Conservation (phyloP, 1,139 yeast genomes). For the Hyphopichia buzzinii region DNA sequence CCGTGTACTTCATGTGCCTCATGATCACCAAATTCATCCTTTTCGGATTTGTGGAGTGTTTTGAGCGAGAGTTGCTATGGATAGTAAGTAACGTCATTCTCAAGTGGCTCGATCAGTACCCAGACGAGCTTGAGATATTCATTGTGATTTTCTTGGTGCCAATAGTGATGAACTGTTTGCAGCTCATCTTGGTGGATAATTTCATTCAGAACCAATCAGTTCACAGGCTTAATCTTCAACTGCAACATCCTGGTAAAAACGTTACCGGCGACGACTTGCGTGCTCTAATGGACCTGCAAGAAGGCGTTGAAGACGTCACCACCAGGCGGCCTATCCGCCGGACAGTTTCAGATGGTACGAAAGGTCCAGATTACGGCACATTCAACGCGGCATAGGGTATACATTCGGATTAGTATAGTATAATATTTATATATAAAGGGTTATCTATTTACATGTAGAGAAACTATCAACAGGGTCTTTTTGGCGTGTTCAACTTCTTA, state of each 20-base stretch:
- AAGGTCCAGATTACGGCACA: constrained; percentile 5
- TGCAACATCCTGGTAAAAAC: constrained; percentile 10
- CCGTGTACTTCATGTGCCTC: constrained; percentile 62
- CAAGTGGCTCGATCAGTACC: constrained; percentile 78
- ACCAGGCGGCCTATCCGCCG: neutral
- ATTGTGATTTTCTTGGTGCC: constrained; percentile 85
- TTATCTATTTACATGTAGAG: neutral
- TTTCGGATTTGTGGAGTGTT: constrained; percentile 38
- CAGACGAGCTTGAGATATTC: constrained; percentile 73
- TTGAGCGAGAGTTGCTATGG: constrained; percentile 43
- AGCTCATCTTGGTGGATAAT: constrained; percentile 82
- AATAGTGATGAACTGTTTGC: constrained; percentile 77
- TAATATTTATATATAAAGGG: constrained; percentile 3
- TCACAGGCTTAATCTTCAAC: constrained; percentile 20
- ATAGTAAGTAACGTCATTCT: constrained; percentile 47
- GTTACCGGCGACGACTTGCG: constrained; percentile 2
- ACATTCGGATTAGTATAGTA: neutral
- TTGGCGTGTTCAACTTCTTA: too few species aligned
- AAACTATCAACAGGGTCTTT: neutral
- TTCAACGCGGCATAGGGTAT: constrained; percentile 3
- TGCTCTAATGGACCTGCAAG: neutral
- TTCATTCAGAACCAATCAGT: constrained; percentile 61
- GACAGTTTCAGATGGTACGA: neutral
- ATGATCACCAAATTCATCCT: constrained; percentile 61
- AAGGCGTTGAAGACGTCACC: neutral